Evolutionary conservation across 1,139 yeast genomes (phyloP).

Genomic region (Zhuliangozyma blackwelliae): DNA sequence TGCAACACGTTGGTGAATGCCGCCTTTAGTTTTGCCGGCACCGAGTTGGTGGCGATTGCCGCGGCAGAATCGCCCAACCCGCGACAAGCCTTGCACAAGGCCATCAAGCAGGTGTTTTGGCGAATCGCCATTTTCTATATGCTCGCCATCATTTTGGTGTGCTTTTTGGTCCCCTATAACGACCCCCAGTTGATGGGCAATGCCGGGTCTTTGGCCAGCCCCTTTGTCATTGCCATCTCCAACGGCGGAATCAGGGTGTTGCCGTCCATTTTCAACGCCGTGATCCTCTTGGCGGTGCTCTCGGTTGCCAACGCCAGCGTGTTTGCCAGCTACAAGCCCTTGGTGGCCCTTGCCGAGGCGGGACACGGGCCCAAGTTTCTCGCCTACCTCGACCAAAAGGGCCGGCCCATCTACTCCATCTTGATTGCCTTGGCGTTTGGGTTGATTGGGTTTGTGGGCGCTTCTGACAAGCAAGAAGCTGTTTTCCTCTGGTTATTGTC

Average conservation of each 20-base stretch:
- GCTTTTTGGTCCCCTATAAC: conserved; percentile 34
- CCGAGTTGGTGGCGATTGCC: conserved; percentile 39
- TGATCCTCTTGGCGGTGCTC: conserved; percentile 27
- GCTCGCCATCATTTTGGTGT: conserved; percentile 35
- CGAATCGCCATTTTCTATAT: conserved; percentile 40
- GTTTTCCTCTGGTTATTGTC: conserved; percentile 36
- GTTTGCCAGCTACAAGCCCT: conserved; percentile 29
- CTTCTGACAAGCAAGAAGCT: conserved; percentile 23
- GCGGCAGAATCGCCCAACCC: conserved; percentile 42
- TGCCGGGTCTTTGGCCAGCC: conserved; percentile 20
- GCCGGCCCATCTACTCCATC: conserved; percentile 28
- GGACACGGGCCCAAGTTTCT: conserved; percentile 31
- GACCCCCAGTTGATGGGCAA: conserved; percentile 32
- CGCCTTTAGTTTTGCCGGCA: conserved; percentile 40
- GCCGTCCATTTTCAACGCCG: conserved; percentile 32
- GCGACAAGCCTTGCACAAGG: conserved; percentile 33
- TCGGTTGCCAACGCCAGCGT: conserved; percentile 33
- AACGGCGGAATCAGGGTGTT: conserved; percentile 28
- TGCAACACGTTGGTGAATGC: conserved; percentile 40
- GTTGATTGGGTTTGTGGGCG: conserved; percentile 29
- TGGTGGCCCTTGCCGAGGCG: conserved; percentile 28
- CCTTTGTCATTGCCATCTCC: conserved; percentile 20
- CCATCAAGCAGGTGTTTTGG: conserved; percentile 44
- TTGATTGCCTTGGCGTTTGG: conserved; percentile 27
- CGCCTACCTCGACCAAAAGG: conserved; percentile 19